Conservation (phyloP, 768 basidiomycete genomes). For the Pleurotus citrinopileatus region DNA sequence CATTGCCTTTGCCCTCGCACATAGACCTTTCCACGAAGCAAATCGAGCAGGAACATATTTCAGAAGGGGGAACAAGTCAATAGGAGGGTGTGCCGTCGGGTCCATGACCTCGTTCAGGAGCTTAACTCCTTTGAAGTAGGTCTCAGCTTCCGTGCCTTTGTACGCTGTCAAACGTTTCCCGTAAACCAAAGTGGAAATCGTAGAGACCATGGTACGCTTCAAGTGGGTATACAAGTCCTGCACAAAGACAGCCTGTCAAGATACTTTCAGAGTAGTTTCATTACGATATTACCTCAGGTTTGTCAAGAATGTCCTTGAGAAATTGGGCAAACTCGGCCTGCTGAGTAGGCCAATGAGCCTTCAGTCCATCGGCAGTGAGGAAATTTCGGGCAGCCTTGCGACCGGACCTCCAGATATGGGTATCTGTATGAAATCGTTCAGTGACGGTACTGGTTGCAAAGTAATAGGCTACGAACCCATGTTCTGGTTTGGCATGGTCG, state of each 20-base stretch:
- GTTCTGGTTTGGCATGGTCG: constrained; percentile 7
- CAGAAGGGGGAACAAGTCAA: constrained; percentile 15
- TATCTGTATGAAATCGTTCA: background rate
- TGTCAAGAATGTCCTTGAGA: constrained; percentile 24
- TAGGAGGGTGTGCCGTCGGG: constrained; percentile 13
- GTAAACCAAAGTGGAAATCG: constrained; percentile 13
- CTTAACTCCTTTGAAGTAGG: constrained; percentile 6
- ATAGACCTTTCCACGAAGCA: constrained; percentile 17
- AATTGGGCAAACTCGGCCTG: constrained; percentile 26
- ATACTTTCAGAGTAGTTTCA: background rate
- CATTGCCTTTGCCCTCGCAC: constrained; percentile 1
- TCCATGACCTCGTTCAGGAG: constrained; percentile 8
- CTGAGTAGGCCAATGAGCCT: constrained; percentile 21
- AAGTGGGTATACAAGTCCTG: constrained; percentile 11
- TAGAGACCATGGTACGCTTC: constrained; percentile 13
- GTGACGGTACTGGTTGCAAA: background rate
- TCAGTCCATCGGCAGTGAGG: constrained; percentile 19
- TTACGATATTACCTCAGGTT: constrained; percentile 19
- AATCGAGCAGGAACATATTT: constrained; percentile 18
- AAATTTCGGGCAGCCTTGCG: constrained; percentile 17
- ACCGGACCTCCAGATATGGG: constrained; percentile 8
- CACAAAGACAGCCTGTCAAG: background rate
- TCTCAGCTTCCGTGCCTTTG: constrained; percentile 8
- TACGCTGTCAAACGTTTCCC: constrained; percentile 12
- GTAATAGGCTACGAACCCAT: background rate